These are phyloP conservation scores for Microdochium trichocladiopsis DNA, from an alignment of 2,329 filamentous ascomycete genomes.

Conservation along the genomic window DNA sequence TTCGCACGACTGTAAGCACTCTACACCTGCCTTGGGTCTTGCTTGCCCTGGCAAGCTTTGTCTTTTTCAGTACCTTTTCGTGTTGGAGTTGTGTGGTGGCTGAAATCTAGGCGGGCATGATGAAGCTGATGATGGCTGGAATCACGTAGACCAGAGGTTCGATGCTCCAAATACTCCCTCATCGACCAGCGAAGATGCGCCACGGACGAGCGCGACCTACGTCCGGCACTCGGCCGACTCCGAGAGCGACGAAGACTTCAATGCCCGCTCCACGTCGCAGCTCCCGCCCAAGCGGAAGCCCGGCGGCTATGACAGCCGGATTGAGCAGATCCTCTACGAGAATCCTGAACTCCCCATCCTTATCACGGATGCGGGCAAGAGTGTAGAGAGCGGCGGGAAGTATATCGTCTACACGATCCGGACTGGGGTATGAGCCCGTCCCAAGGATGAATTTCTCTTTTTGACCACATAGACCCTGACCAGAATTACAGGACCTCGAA, in stretches of 20 bases:
- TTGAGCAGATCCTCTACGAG: slow-evolving; percentile 96
- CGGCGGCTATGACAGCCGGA: slow-evolving; percentile 86
- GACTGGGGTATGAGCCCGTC: slow-evolving; percentile 63
- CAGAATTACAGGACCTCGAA: slow-evolving; percentile 70
- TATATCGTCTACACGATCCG: slow-evolving; percentile 97
- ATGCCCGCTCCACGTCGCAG: slow-evolving; percentile 29
- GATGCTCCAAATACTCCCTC: slow-evolving; percentile 66
- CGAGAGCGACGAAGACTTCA: slow-evolving; percentile 43
- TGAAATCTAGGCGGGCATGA: slow-evolving; percentile 3
- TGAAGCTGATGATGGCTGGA: slow-evolving; percentile 37
- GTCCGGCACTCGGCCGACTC: slow-evolving; percentile 28
- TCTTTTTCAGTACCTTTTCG: slow-evolving; percentile 4
- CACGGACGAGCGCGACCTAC: slow-evolving; percentile 29
- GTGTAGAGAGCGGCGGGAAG: slow-evolving; percentile 80
- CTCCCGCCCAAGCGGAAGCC: slow-evolving; percentile 59
- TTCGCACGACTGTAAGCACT: slow-evolving; percentile 46
- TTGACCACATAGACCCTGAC: slow-evolving; percentile 3
- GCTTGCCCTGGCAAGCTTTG: not conserved
- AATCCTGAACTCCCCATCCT: slow-evolving; percentile 83
- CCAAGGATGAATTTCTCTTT: not conserved
- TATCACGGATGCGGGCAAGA: slow-evolving; percentile 95
- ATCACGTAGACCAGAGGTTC: slow-evolving; percentile 43
- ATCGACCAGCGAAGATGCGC: slow-evolving; percentile 61
- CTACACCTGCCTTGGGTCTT: slow-evolving; percentile 3
- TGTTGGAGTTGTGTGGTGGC: not conserved